Conservation (phyloP, 2,329 filamentous ascomycete genomes). For the Orbilia brochopaga region DNA sequence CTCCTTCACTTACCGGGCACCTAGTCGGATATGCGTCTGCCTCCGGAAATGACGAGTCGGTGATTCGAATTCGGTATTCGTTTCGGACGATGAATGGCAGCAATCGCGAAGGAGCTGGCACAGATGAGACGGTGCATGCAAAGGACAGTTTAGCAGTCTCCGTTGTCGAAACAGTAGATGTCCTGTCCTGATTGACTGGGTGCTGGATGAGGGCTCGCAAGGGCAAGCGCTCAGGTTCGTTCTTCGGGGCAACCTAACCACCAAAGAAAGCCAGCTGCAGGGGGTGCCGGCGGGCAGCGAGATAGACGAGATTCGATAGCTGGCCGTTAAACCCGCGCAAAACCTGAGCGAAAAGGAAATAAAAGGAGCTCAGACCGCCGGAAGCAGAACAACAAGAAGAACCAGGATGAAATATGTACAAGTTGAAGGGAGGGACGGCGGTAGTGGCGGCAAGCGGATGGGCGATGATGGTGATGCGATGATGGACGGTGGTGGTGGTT, state of each 20-base stretch:
- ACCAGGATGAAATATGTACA: constrained; percentile 48
- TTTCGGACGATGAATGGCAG: background rate
- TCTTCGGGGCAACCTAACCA: constrained; percentile 6
- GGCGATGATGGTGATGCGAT: constrained; percentile 6
- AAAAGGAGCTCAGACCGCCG: background rate
- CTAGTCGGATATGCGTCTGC: constrained; percentile 28
- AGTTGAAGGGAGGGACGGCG: constrained; percentile 28
- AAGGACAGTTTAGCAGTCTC: constrained; percentile 4
- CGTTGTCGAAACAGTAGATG: constrained; percentile 10
- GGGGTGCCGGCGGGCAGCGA: constrained; percentile 1
- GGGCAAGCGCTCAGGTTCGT: constrained; percentile 5
- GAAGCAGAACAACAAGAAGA: constrained; percentile 20
- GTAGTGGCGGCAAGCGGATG: constrained; percentile 12
- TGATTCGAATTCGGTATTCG: constrained; percentile 21
- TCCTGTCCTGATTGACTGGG: background rate
- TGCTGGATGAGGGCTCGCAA: background rate
- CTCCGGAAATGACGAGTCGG: constrained; percentile 35
- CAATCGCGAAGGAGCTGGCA: constrained; percentile 12
- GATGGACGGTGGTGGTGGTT: constrained; percentile 12
- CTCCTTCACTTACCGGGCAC: constrained; percentile 49
- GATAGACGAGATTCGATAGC: constrained; percentile 3
- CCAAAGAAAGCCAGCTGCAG: constrained; percentile 4
- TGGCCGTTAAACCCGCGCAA: constrained; percentile 10
- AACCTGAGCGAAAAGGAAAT: background rate
- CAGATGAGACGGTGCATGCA: background rate